Evolutionary conservation across 495 filamentous ascomycete genomes (phyloP).

Genomic region (Articulospora tetracladia): DNA sequence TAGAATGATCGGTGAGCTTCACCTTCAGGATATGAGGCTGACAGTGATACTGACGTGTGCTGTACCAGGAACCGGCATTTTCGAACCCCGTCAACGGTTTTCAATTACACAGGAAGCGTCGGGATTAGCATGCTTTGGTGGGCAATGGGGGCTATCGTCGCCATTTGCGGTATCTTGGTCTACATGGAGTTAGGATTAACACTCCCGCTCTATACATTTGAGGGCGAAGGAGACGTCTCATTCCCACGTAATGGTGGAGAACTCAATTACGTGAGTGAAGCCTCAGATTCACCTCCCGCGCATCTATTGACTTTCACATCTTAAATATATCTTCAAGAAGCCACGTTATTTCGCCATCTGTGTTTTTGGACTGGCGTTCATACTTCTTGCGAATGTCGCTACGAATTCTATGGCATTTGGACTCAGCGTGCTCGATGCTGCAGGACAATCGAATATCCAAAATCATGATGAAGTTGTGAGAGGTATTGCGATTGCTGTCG

Average conservation of each 20-base stretch:
- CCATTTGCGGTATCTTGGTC: constrained; percentile 32
- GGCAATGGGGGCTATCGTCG: constrained; percentile 31
- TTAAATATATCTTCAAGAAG: constrained; percentile 38
- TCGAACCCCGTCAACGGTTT: constrained; percentile 31
- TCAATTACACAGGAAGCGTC: constrained; percentile 32
- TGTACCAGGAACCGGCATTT: constrained; percentile 41
- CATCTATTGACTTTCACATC: constrained; percentile 27
- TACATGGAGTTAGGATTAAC: constrained; percentile 40
- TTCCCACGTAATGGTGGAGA: constrained; percentile 47
- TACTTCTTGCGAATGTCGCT: constrained; percentile 46
- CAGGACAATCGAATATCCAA: constrained; percentile 1
- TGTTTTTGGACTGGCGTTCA: constrained; percentile 42
- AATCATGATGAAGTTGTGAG: constrained; percentile 26
- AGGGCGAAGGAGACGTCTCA: constrained; percentile 24
- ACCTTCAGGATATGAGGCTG: background rate
- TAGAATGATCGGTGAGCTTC: background rate
- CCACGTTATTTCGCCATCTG: constrained; percentile 38
- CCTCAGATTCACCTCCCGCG: background rate
- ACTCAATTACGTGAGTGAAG: constrained; percentile 44
- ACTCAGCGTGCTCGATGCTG: constrained; percentile 11
- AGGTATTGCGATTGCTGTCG: constrained; percentile 38
- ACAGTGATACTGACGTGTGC: background rate
- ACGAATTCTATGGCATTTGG: constrained; percentile 42
- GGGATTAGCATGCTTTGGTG: constrained; percentile 37
- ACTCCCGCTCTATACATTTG: constrained; percentile 36